Evolutionary conservation across 768 basidiomycete genomes (phyloP).

Genomic region (Mycena epipterygia): DNA sequence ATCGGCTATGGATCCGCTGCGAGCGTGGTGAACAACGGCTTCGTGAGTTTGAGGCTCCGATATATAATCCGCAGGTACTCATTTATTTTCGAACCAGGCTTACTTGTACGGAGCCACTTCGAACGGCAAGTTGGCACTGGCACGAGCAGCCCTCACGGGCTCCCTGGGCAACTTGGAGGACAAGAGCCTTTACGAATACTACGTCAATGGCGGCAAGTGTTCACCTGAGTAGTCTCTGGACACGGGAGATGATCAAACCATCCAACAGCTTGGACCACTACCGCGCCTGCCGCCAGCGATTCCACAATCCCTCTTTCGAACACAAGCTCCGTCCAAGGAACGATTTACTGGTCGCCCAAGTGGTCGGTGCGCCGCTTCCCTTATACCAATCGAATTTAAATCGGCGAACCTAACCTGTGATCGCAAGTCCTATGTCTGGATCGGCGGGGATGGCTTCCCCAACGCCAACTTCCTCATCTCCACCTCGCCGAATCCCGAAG

Average conservation of each 20-base stretch:
- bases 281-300: no score
- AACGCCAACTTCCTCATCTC: constrained; percentile 31
- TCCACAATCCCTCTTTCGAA: no score
- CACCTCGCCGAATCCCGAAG: constrained; percentile 30
- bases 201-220: constrained; percentile 31
- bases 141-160: not conserved
- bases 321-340: no score
- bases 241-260: no score
- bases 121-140: constrained; percentile 12
- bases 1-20: constrained; percentile 26
- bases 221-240: no score
- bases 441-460: constrained; percentile 33
- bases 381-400: no score
- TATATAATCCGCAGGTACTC: no score
- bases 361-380: not conserved
- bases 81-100: not conserved
- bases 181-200: constrained; percentile 26
- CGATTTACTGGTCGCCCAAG: not conserved
- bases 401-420: no score
- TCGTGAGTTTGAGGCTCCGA: not conserved
- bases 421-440: constrained; percentile 31
- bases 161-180: not conserved
- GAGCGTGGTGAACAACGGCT: constrained; percentile 12
- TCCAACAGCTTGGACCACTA: no score
- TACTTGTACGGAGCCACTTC: constrained; percentile 23